phyloP scores from a whole-genome alignment of 352 stramenopile genomes.

The Plasmopara viticola region DNA sequence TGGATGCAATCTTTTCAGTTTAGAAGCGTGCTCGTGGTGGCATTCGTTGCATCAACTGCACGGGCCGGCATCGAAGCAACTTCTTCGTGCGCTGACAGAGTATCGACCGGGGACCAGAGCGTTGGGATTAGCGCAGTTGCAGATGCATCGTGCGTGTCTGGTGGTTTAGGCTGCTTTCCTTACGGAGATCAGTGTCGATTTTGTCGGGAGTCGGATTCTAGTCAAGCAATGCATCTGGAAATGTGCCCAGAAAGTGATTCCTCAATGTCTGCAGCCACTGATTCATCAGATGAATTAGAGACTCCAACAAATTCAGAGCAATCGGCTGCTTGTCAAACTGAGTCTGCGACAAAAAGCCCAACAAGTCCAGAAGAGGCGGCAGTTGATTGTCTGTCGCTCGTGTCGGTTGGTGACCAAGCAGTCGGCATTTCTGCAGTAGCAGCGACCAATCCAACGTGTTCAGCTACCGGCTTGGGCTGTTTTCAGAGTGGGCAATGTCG shows the following conservation, averaged over 20 bases:
- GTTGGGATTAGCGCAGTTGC: conserved; percentile 32
- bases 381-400: conserved; percentile 17
- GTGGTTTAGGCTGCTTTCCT: conserved; percentile 24
- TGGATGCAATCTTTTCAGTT: conserved; percentile 18
- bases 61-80: conserved; percentile 5
- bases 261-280: conserved; percentile 2
- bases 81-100: conserved; percentile 16
- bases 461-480: conserved; percentile 25
- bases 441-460: conserved; percentile 16
- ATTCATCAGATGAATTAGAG: background rate
- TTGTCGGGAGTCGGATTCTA: conserved; percentile 8
- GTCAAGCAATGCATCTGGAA: conserved; percentile 5
- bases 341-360: background rate
- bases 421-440: conserved; percentile 24
- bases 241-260: conserved; percentile 14
- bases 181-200: conserved; percentile 21
- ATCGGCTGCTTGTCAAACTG: background rate
- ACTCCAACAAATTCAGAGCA: background rate
- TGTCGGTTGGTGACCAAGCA: conserved; percentile 23
- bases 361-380: conserved; percentile 2
- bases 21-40: conserved; percentile 14
- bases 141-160: conserved; percentile 24
- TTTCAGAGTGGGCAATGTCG: conserved; percentile 25
- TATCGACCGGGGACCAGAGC: conserved; percentile 22
- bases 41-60: conserved; percentile 8